phyloP scores from a whole-genome alignment of 2,329 filamentous ascomycete genomes.

The Pyricularia sp. region DNA sequence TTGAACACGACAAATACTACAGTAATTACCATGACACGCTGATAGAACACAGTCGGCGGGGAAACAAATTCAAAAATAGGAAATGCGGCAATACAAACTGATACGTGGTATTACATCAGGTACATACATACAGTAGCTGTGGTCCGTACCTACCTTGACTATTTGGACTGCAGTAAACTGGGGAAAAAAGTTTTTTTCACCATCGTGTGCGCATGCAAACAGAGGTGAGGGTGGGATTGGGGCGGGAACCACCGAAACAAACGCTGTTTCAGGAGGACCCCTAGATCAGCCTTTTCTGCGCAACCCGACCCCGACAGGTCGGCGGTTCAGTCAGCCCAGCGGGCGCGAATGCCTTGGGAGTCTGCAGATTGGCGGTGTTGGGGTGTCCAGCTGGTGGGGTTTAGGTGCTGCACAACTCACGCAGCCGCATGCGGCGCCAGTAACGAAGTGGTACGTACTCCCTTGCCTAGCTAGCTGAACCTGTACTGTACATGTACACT shows the following conservation, averaged over 20 bases:
- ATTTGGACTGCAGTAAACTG: too few relatives aligned
- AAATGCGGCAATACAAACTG: too few relatives aligned
- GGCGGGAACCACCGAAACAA: neutral
- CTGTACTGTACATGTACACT: neutral
- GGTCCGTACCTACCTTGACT: too few relatives aligned
- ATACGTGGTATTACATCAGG: too few relatives aligned
- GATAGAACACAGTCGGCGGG: too few relatives aligned
- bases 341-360: neutral
- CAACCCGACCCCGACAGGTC: neutral
- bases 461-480: too few relatives aligned
- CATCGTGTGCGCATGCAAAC: neutral
- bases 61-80: too few relatives aligned
- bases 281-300: constrained; percentile 1
- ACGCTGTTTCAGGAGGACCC: neutral
- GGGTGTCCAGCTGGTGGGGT: neutral
- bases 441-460: neutral
- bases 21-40: too few relatives aligned
- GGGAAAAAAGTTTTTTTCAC: too few relatives aligned
- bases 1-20: too few relatives aligned
- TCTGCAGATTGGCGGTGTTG: neutral
- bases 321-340: neutral
- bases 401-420: neutral
- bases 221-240: neutral
- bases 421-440: neutral
- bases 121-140: too few relatives aligned